phyloP scores from a whole-genome alignment of 2,329 filamentous ascomycete genomes.

The Paecilomyces variotii region DNA sequence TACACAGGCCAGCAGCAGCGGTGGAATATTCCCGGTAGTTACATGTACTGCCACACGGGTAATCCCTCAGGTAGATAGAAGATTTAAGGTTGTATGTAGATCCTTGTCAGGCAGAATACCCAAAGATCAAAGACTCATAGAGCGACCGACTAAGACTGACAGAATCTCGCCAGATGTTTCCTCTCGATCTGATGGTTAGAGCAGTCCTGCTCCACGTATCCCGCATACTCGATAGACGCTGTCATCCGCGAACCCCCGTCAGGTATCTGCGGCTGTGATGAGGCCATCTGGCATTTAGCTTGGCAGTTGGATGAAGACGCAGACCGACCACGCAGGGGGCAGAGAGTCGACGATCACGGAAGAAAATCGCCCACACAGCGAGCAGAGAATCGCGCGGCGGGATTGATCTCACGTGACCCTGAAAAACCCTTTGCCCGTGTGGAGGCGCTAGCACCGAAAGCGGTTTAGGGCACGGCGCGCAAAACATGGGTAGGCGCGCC shows the following conservation, averaged over 20 bases:
- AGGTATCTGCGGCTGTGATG: slow-evolving; percentile 1
- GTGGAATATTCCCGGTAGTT: background rate
- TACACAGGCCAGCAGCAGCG: background rate
- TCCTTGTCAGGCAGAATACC: too few species aligned
- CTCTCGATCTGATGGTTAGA: too few species aligned
- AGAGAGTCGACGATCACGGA: background rate
- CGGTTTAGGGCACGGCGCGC: slow-evolving; percentile 23
- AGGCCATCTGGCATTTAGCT: slow-evolving; percentile 30
- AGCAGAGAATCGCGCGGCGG: background rate
- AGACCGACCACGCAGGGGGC: background rate
- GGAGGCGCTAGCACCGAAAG: slow-evolving; percentile 18
- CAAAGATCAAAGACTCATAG: too few species aligned
- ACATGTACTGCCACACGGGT: too few species aligned
- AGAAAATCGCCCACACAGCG: background rate
- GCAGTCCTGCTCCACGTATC: too few species aligned
- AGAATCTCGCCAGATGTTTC: too few species aligned
- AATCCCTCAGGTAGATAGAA: too few species aligned
- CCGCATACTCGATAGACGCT: background rate
- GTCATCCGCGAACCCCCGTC: background rate
- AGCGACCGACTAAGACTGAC: too few species aligned
- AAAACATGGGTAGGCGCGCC: slow-evolving; percentile 35
- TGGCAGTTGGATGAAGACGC: slow-evolving; percentile 12
- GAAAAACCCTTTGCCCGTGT: slow-evolving; percentile 18
- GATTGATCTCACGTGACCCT: slow-evolving; percentile 16
- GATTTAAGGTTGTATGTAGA: too few species aligned